A percentile compares a stretch with the other conserved stretches of the same genome.
These are phyloP conservation scores for Myxozyma sirexii DNA, from an alignment of 805 yeast species.

Conservation along the genomic window DNA sequence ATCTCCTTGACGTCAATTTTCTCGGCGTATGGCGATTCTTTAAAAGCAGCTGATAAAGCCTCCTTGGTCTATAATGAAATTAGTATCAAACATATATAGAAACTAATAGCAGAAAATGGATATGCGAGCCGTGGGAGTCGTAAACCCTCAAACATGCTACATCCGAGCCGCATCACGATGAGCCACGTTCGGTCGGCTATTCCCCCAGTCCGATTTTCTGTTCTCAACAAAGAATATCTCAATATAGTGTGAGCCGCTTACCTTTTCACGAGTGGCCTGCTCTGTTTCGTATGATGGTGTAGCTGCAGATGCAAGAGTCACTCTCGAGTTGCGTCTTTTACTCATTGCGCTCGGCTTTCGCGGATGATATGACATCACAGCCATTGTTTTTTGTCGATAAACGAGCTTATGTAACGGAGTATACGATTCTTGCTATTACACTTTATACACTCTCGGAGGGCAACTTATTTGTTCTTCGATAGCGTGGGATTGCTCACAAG, in stretches of 20 bases:
- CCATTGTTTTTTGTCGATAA: neutral
- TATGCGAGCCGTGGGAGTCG: too few species aligned
- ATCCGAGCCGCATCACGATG: too few species aligned
- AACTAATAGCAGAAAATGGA: neutral
- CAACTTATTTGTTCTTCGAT: too few species aligned
- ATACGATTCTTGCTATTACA: neutral
- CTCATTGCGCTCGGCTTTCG: conserved; percentile 12
- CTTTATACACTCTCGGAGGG: neutral
- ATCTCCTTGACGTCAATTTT: conserved; percentile 5
- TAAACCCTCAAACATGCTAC: too few species aligned
- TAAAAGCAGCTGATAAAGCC: neutral
- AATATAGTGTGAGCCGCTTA: neutral
- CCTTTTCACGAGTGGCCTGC: conserved; percentile 15
- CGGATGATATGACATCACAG: conserved; percentile 5
- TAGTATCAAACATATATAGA: neutral
- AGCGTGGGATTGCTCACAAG: too few species aligned
- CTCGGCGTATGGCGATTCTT: conserved; percentile 3
- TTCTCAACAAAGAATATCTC: too few species aligned
- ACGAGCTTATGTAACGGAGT: neutral
- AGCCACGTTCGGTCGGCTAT: neutral
- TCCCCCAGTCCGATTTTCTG: too few species aligned
- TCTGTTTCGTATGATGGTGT: conserved; percentile 1
- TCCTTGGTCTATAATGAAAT: neutral
- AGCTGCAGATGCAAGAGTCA: neutral
- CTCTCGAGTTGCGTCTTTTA: conserved; percentile 17